Evolutionary conservation across 1,284 basidiomycete species (phyloP), one percentile per base, ranked within the genome.

Genomic region (Lentinus polychrous): DNA sequence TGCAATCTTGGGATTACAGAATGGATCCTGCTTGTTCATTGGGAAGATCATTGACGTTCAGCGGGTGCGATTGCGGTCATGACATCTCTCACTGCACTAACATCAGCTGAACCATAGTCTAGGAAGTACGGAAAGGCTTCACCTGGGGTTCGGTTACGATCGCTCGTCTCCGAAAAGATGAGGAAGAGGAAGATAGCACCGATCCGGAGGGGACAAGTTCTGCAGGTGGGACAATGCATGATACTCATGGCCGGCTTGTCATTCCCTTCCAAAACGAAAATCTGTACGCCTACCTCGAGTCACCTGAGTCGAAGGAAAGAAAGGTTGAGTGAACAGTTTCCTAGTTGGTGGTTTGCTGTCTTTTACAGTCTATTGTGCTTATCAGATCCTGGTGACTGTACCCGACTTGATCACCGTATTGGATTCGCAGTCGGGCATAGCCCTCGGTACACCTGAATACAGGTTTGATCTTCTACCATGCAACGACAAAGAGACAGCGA

Each of bases 201-300:
- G 8, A 40, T 7, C 22, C 50, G 14, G 45, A 23, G 27, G 51
- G 51, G 11, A 17, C 38, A 6, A 46, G 53, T 2, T 22, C 17
- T 12, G 39, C n/a, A 15, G 12, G 17, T 6, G 20, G 7, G 12
- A 7, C 20, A 3, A 17, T 12, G 12, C 52, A 53, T 49, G 49
- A 49, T 27, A 48, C 57, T 2, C 59, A 62, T 37, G 60, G 62
- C 41, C 56, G 49, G 20, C 56, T 64, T 15, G 51, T 62, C 10
- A 74, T 79, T 41, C 75, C 76, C 2, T 79, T 81, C 66, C 76
- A 79, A 57, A 81, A 81, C 56, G 77, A 81, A 57, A 79, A 81
- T 55, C 59, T 79, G 2, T 69, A 68, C 47, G 73, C 69, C 8
- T 71, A 74, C 51, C 48, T 72, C 31, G 67, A 71, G 46, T 65